A percentile compares a stretch with the other conserved stretches of the same genome.
phyloP scores from a whole-genome alignment of 2,329 filamentous ascomycete genomes.

The Aschersonia sp. region DNA sequence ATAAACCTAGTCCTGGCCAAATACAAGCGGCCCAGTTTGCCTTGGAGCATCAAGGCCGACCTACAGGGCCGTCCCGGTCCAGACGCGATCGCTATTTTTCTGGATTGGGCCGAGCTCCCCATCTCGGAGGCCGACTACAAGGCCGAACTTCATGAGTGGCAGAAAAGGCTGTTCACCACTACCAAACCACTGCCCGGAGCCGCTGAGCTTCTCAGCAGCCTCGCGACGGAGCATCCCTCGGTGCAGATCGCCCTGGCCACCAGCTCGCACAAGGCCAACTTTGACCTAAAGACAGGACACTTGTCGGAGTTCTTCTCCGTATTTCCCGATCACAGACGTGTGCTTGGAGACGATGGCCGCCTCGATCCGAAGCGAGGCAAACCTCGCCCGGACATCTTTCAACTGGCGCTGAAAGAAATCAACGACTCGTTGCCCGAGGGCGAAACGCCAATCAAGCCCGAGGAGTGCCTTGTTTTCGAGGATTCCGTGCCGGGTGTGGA shows the following conservation, averaged over 20 bases:
- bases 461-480: constrained; percentile 92
- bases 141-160: constrained; percentile 43
- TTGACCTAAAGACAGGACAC: constrained; percentile 58
- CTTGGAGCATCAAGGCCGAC: constrained; percentile 88
- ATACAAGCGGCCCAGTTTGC: constrained; percentile 60
- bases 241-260: constrained; percentile 81
- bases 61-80: constrained; percentile 48
- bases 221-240: constrained; percentile 14
- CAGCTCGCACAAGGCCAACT: constrained; percentile 59
- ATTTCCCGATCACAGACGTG: constrained; percentile 56
- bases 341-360: constrained; percentile 74
- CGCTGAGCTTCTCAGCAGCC: constrained; percentile 44
- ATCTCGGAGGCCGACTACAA: constrained; percentile 57
- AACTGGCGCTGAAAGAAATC: constrained; percentile 71
- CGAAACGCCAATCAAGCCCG: constrained; percentile 53
- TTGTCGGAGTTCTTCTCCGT: constrained; percentile 43
- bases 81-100: constrained; percentile 39
- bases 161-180: constrained; percentile 56
- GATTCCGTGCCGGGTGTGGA: constrained; percentile 91
- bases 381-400: constrained; percentile 86
- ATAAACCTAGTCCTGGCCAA: constrained; percentile 70
- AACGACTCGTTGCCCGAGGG: constrained; percentile 56
- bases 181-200: constrained; percentile 73
- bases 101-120: constrained; percentile 75
- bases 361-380: constrained; percentile 75